Evolutionary conservation across 2,329 filamentous ascomycete genomes (phyloP).

Genomic region (Mollisiaceae sp.): DNA sequence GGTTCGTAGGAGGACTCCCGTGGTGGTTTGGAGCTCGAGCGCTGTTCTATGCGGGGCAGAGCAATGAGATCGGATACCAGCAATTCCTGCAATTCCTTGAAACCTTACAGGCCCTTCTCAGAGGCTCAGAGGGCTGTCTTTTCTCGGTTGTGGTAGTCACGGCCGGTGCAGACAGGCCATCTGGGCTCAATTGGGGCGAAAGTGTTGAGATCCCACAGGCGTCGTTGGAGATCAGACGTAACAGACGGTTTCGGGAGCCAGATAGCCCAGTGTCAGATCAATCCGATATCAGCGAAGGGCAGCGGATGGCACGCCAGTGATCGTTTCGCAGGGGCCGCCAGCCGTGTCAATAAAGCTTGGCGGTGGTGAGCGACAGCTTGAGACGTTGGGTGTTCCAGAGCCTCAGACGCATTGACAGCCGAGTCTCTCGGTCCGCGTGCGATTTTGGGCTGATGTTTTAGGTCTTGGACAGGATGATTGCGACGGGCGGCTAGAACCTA

Average conservation of each 20-base stretch:
- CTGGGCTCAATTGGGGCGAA: conserved; percentile 31
- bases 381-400: conserved; percentile 36
- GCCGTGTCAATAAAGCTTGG: conserved; percentile 33
- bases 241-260: conserved; percentile 50
- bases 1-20: conserved; percentile 18
- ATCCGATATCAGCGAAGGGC: conserved; percentile 28
- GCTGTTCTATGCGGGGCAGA: conserved; percentile 33
- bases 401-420: conserved; percentile 31
- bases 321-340: conserved; percentile 28
- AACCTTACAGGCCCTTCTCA: conserved; percentile 28
- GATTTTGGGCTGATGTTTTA: conserved; percentile 30
- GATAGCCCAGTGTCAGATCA: conserved; percentile 35
- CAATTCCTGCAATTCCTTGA: conserved; percentile 38
- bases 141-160: conserved; percentile 28
- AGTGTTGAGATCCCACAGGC: conserved; percentile 15
- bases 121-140: conserved; percentile 13
- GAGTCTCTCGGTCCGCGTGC: conserved; percentile 19
- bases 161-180: conserved; percentile 42
- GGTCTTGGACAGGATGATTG: conserved; percentile 12
- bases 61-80: conserved; percentile 32
- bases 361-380: conserved; percentile 25
- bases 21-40: conserved; percentile 32
- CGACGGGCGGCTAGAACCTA: conserved; percentile 10
- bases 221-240: conserved; percentile 51
- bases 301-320: conserved; percentile 25